Evolutionary conservation across 1,284 basidiomycete genomes (phyloP), one percentile per base, ranked within the genome.

Genomic region (Vanrija humicola): DNA sequence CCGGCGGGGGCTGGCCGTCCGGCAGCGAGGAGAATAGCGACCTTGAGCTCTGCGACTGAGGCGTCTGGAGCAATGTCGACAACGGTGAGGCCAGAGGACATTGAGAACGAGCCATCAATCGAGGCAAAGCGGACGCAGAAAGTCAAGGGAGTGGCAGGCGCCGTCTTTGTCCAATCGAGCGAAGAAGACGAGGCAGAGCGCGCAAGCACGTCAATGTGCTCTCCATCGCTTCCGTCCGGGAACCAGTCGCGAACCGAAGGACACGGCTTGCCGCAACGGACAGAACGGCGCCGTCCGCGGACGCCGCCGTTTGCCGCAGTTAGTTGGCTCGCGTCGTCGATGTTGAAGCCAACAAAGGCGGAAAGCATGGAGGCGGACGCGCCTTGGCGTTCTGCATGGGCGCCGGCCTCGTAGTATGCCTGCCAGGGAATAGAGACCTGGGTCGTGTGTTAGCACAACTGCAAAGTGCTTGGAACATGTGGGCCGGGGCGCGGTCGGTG

Each of bases 361-460:
- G 69, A 61, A 29, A 75, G 54, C 19, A 76, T 63, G 45, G 73
- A 59, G 23, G 70, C 63, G 1, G 62, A 46, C 2, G 56, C 48
- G 6, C 61, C 61, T 50, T 67, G 74, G 46, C 61, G 59, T 25
- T 62, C 55, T 5, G 58, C 60, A 51, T 75, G 74, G 7, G 66
- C 61, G 23, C 53, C 54, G 10, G 73, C 65, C 44, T 75, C 66
- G 34, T 62, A 50, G 43, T 70, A 64, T 9, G 74, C 74, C 43
- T 67, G 64, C 51, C 56, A 62, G 15, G 74, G 74, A 21, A 76
- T 72, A 7, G 61, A 55, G 9, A 74, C 72, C 74, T 76, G 60
- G 10, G 19, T 5, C 7, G 39, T 26, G 34, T 23, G 54, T 55
- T 28, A 58, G 54, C 34, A 12, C 9, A 34, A 28, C 10, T 34